Percentiles rank a stretch among this genome's conserved stretches.
Evolutionary conservation across 2,329 filamentous ascomycete species (phyloP).

Genomic region (Leptographium lundbergii): DNA sequence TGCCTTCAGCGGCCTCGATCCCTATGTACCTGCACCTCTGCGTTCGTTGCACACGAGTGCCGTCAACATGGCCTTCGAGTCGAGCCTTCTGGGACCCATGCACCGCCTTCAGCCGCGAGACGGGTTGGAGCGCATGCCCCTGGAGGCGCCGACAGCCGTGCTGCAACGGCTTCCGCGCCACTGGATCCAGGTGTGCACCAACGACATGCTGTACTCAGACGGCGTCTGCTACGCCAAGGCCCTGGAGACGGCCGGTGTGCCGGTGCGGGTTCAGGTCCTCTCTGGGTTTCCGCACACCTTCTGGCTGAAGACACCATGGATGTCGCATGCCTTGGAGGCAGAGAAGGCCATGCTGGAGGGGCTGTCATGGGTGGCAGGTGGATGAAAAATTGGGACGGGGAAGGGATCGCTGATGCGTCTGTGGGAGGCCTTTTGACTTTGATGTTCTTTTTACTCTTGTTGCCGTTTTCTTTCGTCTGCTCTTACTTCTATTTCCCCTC

Average conservation of each 20-base stretch:
- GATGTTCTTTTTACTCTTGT: background rate
- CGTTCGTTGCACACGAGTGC: conserved; percentile 26
- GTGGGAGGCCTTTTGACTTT: background rate
- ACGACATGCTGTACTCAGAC: conserved; percentile 38
- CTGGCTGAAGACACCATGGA: conserved; percentile 32
- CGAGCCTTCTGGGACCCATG: conserved; percentile 21
- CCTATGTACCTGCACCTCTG: conserved; percentile 24
- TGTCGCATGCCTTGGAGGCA: conserved; percentile 26
- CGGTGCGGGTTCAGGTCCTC: conserved; percentile 29
- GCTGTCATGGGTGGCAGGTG: conserved; percentile 24
- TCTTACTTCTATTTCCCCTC: no score
- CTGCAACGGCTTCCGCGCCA: conserved; percentile 25
- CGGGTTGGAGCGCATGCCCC: conserved; percentile 26
- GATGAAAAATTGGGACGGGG: background rate
- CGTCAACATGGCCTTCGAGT: conserved; percentile 23
- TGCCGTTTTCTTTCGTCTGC: background rate
- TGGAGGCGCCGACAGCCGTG: conserved; percentile 22
- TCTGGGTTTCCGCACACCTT: conserved; percentile 39
- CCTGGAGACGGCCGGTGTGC: conserved; percentile 24
- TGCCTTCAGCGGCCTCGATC: conserved; percentile 21
- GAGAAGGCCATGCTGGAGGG: conserved; percentile 30
- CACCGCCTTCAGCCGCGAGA: conserved; percentile 23
- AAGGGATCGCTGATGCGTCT: background rate
- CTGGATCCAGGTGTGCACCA: conserved; percentile 37
- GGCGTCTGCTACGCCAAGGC: conserved; percentile 35